Evolutionary conservation across 495 filamentous ascomycete species (phyloP).

Genomic region (Aspergillus ostianus): DNA sequence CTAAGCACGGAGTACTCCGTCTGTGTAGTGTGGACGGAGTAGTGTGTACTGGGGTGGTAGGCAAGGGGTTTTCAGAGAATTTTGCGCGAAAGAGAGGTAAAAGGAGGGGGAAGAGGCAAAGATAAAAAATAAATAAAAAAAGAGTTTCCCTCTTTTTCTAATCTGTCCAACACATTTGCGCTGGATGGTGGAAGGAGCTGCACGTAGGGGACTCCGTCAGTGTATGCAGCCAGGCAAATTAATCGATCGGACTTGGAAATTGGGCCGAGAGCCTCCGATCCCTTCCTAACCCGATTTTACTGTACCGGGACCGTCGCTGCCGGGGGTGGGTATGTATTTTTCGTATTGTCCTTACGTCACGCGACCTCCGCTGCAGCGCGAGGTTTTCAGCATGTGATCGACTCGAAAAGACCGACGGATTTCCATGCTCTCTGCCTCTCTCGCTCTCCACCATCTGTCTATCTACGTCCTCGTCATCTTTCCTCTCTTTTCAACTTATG

Average conservation of each 20-base stretch:
- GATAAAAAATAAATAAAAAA: neutral
- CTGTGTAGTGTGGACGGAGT: too few species aligned
- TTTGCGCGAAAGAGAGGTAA: too few species aligned
- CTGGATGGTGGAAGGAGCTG: too few species aligned
- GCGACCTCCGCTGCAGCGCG: conserved; percentile 24
- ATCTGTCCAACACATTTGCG: neutral
- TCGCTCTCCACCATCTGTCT: conserved; percentile 27
- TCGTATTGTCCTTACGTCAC: conserved; percentile 41
- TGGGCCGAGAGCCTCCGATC: conserved; percentile 12
- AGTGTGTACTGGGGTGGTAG: too few species aligned
- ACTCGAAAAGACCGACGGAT: conserved; percentile 20
- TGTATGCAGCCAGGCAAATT: neutral
- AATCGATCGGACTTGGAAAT: conserved; percentile 10
- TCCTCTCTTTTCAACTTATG: conserved; percentile 9
- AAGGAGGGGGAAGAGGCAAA: too few species aligned
- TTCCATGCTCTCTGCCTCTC: conserved; percentile 17
- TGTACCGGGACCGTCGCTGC: neutral
- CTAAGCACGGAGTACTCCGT: neutral
- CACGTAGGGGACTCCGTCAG: neutral
- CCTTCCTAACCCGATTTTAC: conserved; percentile 6
- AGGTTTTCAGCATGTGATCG: conserved; percentile 44
- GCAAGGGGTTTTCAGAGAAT: too few species aligned
- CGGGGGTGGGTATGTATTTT: conserved; percentile 19
- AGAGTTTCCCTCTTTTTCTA: neutral
- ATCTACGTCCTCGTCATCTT: conserved; percentile 14